Base-by-base conservation (phyloP, 257 asterid species). In the Knoxia roxburghii region DNA sequence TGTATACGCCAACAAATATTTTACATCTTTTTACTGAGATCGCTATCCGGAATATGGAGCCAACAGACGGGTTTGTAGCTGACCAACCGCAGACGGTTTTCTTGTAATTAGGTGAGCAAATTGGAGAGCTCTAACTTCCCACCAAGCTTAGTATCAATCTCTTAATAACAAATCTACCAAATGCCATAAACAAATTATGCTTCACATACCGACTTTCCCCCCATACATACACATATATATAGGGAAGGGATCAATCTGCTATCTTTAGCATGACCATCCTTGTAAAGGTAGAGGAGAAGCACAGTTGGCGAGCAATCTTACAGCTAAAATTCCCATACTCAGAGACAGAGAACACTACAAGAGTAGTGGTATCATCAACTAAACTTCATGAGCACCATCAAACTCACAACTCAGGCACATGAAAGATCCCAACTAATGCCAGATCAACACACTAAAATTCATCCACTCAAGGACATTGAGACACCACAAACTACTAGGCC, bases 391-490 rank as follows among this genome's bases (percentile, higher is more conserved):
- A n/a, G n/a, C n/a, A n/a, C n/a, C n/a, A 59, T 15, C 23, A 12
- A 64, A 26, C 7, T 39, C 53, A 45, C 32, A 14, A 51, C 20
- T 15, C 6, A n/a, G 30, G 24, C 37, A n/a, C 65, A 60, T 35
- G 65, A 37, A 35, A 33, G 45, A 65, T 26, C 46, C 32, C 51
- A 41, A 15, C 40, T 15, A 43, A 79, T 86, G 86, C 69, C 88
- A 13, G 89, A 84, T 12, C 80, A 78, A 60, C 90, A 79, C 55
- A 84, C 56, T 4, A 64, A 77, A 70, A 83, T 89, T 68, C 89
- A 89, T 73, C 97, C 96, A 9, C 87, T 70, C 64, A 79, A 54
- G 75, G 82, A 80, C 51, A 70, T 73, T 40, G 86, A 78, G 68
- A 83, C 84, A 64, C 73, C 86, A 56, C 80, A 72, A 29, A 82